Percentiles rank a stretch among this genome's conserved stretches.
Evolutionary conservation across 2,329 filamentous ascomycete species (phyloP).

Genomic region (Aaosphaeria pasadenensis): DNA sequence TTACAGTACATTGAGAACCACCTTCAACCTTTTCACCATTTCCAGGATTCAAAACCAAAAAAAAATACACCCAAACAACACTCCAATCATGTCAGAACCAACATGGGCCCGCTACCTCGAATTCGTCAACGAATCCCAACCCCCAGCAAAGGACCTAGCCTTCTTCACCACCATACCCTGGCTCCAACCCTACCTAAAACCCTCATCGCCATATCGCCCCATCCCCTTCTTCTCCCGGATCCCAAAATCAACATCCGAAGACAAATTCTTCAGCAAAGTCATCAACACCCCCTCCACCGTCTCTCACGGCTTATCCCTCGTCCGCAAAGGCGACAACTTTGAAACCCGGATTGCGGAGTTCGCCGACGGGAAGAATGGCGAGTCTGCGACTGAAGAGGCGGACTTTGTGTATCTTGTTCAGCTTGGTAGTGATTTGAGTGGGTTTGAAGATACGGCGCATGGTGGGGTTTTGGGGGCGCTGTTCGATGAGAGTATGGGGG

Average conservation of each 20-base stretch:
- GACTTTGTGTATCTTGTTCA: background rate
- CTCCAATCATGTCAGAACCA: background rate
- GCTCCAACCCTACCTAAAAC: background rate
- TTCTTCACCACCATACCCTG: background rate
- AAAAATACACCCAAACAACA: background rate
- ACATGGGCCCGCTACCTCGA: background rate
- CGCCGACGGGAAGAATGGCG: background rate
- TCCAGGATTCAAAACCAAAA: background rate
- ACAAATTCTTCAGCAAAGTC: background rate
- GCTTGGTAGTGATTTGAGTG: background rate
- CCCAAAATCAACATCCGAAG: background rate
- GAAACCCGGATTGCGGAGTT: background rate
- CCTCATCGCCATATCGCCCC: background rate
- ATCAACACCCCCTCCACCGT: background rate
- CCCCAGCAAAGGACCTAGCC: background rate
- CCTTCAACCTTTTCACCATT: no score
- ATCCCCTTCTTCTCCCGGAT: constrained; percentile 1
- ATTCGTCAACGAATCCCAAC: background rate
- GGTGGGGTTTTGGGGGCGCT: background rate
- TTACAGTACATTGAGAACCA: no score
- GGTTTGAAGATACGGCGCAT: constrained; percentile 1
- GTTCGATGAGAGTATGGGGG: constrained; percentile 2
- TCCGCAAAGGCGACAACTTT: background rate
- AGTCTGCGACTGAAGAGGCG: background rate
- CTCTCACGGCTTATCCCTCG: background rate